Evolutionary conservation across 1,284 basidiomycete species (phyloP), one percentile per base, ranked within the genome.

Genomic region (Kalmanozyma brasiliensis): DNA sequence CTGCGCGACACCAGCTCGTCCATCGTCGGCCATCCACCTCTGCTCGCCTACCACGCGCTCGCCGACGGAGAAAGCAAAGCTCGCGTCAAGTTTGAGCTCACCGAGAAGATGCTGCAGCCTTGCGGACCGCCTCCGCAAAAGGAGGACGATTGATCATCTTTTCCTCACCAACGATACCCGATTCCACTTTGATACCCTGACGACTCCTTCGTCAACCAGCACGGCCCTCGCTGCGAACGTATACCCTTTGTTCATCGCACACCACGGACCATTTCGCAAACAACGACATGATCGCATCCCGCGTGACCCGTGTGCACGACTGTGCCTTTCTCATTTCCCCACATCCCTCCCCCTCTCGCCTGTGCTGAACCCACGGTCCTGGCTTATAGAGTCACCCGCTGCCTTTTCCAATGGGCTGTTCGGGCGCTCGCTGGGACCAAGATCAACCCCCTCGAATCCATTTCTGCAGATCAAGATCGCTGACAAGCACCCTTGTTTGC

Each of bases 51-150:
- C 83, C 85, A 96, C 46, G 89, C 94, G 0, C 89, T 98, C 73
- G 94, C 94, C 16, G 95, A 98, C 67, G 93, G 94, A 11, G 93
- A 98, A 83, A 87, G 90, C 37, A 89, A 90, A 61, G 94, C 92
- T 2, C 86, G 95, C 49, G 86, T 90, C n/a, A 92, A 89, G 79
- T 98, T 97, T 82, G 95, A 98, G 84, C 49, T 57, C 37, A 63
- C 63, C 48, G 63, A 72, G 94, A 88, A 90, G 64, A 97, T 98
- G 94, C 86, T 98, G 37, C 94, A 98, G 82, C 95, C 95, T n/a
- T 98, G 93, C 78, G 95, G 94, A 0, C 93, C 93, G 36, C 94
- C 95, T 20, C 95, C 94, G 2, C 87, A 88, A 42, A 95, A 94
- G 84, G 92, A 94, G 68, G 94, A 97, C 60, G 91, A 93, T 32